Base-by-base conservation (phyloP, 1,284 basidiomycete species). In the Apiotrichum domesticum region DNA sequence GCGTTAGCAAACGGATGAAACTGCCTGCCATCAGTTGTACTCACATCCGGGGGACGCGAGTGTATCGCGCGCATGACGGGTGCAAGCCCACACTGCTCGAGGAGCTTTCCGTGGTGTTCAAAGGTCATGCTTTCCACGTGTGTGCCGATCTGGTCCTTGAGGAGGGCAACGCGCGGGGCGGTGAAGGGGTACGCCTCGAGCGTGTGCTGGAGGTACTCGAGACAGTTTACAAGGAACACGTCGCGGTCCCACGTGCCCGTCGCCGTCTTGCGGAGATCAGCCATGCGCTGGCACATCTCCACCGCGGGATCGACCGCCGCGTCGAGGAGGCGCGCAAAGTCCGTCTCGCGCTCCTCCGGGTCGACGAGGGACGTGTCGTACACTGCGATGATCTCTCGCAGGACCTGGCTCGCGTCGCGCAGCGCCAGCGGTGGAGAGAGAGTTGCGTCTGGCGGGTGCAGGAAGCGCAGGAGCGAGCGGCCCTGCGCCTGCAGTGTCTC, bases 351-450 rank as follows among this genome's bases (percentile, higher is more conserved):
- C 50, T 74, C 71, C 8, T 57, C 48, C 7, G 72, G 72, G 50
- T 79, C 78, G 37, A 87, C 78, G 35, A 93, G 80, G 0, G 89
- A 90, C 0, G 87, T 87, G 48, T 89, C 85, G 72, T 94, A 93
- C 7, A 96, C 90, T 0, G 81, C 75, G 82, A 94, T 87, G 64
- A 96, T 85, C 70, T 96, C 91, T 32, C 88, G 85, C 5, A 96
- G 80, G 57, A 90, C 85, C 63, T 90, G 87, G 0, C 83, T 81
- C 46, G 92, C 85, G 65, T 94, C 90, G 45, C 91, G 82, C 33
- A 96, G 83, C 0, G 82, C 78, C 6, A 87, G 77, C 0, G 92
- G 90, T 1, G 91, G 87, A 0, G 86, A 83, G 6, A 94, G 80
- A 10, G 85, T 85, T 1, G 81, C 78, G 61, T 94, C 89, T 46